Conservation (phyloP, 345 rosid species). For the Moricandia arvensis region DNA sequence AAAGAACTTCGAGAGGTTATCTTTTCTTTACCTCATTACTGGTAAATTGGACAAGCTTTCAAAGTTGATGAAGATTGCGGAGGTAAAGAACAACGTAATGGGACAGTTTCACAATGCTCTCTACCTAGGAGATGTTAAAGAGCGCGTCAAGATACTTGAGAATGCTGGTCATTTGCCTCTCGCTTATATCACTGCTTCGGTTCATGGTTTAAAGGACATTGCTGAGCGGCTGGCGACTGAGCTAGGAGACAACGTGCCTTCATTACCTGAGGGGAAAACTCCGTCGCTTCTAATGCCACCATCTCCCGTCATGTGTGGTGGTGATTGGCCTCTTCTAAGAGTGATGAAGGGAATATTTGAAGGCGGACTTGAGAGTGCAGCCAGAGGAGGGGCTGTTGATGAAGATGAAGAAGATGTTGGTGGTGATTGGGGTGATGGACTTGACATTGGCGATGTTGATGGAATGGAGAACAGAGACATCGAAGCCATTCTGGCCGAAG, state of each 20-base stretch:
- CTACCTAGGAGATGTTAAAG: neutral
- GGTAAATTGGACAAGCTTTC: neutral
- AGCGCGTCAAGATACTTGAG: neutral
- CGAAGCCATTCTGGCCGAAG: neutral
- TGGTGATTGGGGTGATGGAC: neutral
- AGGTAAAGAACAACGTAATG: neutral
- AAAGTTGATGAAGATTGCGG: neutral
- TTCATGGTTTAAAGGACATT: neutral
- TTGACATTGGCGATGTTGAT: neutral
- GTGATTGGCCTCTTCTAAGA: neutral
- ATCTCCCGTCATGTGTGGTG: neutral
- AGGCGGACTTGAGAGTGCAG: neutral
- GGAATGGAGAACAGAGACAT: conserved; percentile 1
- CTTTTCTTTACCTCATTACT: neutral
- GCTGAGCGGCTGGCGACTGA: neutral
- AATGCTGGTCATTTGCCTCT: neutral
- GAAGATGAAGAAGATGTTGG: neutral
- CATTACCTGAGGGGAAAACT: neutral
- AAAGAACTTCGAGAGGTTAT: neutral
- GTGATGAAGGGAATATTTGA: neutral
- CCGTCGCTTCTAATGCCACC: neutral
- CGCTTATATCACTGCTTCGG: neutral
- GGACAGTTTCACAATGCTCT: neutral
- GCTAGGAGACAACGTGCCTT: neutral
- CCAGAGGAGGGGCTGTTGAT: neutral